Evolutionary conservation across 1,284 basidiomycete species (phyloP), one percentile per base, ranked within the genome.

Genomic region (Termitomyces sp.): DNA sequence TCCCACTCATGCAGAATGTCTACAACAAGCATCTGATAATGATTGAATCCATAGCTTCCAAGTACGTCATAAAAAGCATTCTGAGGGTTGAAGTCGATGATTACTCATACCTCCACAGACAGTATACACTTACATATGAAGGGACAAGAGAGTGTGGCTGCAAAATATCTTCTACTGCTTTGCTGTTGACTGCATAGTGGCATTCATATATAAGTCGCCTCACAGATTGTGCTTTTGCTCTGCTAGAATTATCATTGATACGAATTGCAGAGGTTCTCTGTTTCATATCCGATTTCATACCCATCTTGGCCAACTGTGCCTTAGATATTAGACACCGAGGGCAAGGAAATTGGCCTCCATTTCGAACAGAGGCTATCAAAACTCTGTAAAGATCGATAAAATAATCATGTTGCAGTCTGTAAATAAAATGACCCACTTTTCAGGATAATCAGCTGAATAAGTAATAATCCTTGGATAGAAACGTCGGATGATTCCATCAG

Each of bases 361-460:
- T 16, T 33, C 46, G 18, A 33, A 54, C 49, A 13, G n/a, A 35
- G 5, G 50, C 41, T 18, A 54, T 33, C 13, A 51, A 13, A 35
- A 42, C 30, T 21, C 55, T 57, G 37, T 18, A 38, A 14, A 38
- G 31, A 41, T 3, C 18, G 6, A 43, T 9, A 30, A 14, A 43
- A 9, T 33, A 13, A 26, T 35, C 9, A 21, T 24, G 8, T 16
- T 37, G 24, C 8, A 26, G n/a, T n/a, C 9, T 13, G 21, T 28
- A 9, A 14, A 28, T 33, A 2, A 34, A 10, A 30, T 30, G 6
- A 33, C 49, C 4, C 40, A 57, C 56, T 13, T 14, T 26, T 42
- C 35, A 50, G 34, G 45, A 46, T 57, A 57, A 38, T 57, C 52
- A n/a, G 56, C 49, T 1, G 49, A 54, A 19, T 51, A 52, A 14